Base-by-base conservation (phyloP, 108 stramenopile species). In the Cyclotella cryptica region DNA sequence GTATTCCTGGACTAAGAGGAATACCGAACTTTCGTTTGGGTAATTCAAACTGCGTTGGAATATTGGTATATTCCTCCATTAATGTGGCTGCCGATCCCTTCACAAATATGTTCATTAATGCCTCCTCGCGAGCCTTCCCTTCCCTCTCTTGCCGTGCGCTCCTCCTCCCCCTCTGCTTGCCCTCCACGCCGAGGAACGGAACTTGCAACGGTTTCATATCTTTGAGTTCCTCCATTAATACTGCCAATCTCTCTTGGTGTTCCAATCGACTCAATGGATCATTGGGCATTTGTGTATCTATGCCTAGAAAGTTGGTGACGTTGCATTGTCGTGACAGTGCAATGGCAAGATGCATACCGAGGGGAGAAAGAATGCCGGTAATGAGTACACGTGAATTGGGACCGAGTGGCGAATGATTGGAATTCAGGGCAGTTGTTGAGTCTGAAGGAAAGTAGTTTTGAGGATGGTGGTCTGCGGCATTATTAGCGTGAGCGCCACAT, bases 211-310 rank as follows among this genome's bases (percentile, higher is more conserved):
- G 86, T 51, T 70, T 82, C 17, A 75, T 75, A 8, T 61, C 68
- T 8, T 45, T 46, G 39, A 90, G 76, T 42, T 85, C 81, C 0
- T 84, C 64, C 47, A 74, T 71, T 17, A 91, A 68, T 18, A 90
- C 60, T 35, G 72, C 66, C 9, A 91, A 69, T 15, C 83, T 88
- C 43, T 86, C 87, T 60, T 85, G 86, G 28, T 84, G 51, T 47
- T 81, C 78, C 41, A 94, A 57, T 70, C 91, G 68, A 41, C 84
- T 74, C 42, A 78, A 35, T 41, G 90, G 77, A 47, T 90, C 87
- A 73, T 94, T 94, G 6, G 91, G 91, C 27, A 87, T 88, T 78
- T 85, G 75, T 40, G 72, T 30, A 75, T 94, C 93, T 2, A 94
- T 43, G 1, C 91, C 93, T 17, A 79, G 54, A 53, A 94, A 83